Base-by-base conservation (phyloP, 2,329 filamentous ascomycete genomes). In the Stylonectria norvegica region DNA sequence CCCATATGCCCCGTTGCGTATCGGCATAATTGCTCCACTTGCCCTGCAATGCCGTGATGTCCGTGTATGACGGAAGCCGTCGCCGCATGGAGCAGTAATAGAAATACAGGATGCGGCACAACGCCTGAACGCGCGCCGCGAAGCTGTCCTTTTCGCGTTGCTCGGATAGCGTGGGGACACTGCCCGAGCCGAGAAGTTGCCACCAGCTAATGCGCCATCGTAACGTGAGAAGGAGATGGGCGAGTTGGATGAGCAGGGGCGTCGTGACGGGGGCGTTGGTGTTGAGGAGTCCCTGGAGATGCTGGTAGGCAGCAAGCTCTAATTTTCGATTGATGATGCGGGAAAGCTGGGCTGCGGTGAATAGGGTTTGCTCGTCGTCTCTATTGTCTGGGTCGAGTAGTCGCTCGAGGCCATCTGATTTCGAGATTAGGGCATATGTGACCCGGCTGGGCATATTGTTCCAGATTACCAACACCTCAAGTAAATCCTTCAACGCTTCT, bases 61-160 rank as follows among this genome's bases (percentile, higher is more conserved):
- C 12, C 5, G 9, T 15, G 28, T 31, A 32, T 5, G 36, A 10
- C 12, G 36, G 36, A 8, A 38, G 17, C 10, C 36, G 19, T 12
- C 36, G 36, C 14, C 23, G 10, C 36, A 32, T 38, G 11, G 15
- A 32, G 19, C 27, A 33, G 15, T 31, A 38, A 28, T 38, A 32
- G 20, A 38, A 38, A 15, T 38, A 38, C 18, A 38, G 36, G n/a
- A 38, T 38, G 27, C 36, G 36, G 28, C 36, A 38, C 5, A 38
- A 20, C 5, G 4, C 10, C 15, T 22, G 16, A 6, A 38, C 36
- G 5, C 36, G 36, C 9, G 6, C 20, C 10, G 18, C 28, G 14
- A 30, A 15, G 6, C 8, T 30, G 28, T 10, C 28, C 28, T 9
- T 30, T 30, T 30, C 9, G 9, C 14, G 8, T 7, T 6, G 15